Percentiles rank a stretch among this genome's conserved stretches.
These are phyloP conservation scores for Trichocomaceae sp. DNA, from an alignment of 2,329 filamentous ascomycete species.

Conservation along the genomic window DNA sequence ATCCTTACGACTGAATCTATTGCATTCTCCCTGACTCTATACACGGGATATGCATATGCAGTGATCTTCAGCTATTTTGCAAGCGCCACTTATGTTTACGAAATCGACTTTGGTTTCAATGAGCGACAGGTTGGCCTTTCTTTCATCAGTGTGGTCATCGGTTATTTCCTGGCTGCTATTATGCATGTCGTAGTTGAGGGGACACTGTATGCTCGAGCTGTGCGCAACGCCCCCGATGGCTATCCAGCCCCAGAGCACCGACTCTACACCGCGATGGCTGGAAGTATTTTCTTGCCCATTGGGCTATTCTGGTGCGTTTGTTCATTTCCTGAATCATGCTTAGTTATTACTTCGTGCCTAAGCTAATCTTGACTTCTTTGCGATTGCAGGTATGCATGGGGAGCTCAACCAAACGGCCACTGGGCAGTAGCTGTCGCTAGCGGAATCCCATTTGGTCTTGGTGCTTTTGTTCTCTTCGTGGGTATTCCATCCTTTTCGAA, in stretches of 20 bases:
- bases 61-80: conserved; percentile 79
- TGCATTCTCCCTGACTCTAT: conserved; percentile 59
- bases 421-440: conserved; percentile 7
- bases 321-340: background rate
- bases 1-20: conserved; percentile 64
- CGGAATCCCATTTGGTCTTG: conserved; percentile 12
- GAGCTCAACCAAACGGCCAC: conserved; percentile 1
- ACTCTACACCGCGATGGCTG: conserved; percentile 17
- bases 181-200: conserved; percentile 20
- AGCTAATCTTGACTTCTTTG: conserved; percentile 1
- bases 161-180: conserved; percentile 45
- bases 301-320: conserved; percentile 14
- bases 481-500: background rate
- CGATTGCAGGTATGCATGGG: conserved; percentile 13
- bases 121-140: conserved; percentile 63
- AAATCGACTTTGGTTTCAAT: conserved; percentile 43
- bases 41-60: conserved; percentile 68
- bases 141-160: conserved; percentile 71
- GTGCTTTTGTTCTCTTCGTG: conserved; percentile 12
- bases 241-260: conserved; percentile 17
- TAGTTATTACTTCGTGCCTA: background rate
- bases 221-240: background rate
- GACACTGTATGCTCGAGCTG: conserved; percentile 9
- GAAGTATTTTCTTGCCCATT: conserved; percentile 17
- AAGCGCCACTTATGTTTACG: conserved; percentile 73